Base-by-base conservation (phyloP, 164 flowering plant genomes). In the Umbilicus rupestris region DNA sequence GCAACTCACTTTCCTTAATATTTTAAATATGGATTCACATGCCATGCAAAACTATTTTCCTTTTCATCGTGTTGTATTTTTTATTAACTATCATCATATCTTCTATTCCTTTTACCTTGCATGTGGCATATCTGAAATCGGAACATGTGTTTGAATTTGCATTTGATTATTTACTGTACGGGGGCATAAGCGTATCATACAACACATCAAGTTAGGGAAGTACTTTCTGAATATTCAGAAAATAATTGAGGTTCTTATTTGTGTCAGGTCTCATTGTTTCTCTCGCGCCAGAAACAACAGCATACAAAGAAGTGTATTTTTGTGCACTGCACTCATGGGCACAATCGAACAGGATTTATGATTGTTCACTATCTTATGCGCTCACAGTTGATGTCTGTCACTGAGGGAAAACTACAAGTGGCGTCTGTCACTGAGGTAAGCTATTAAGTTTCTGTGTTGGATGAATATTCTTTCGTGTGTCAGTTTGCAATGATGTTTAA, bases 291-390 rank as follows among this genome's bases (percentile, higher is more conserved):
- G 63, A 88, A 82, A 70, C 59, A 24, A 52, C 31, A 52, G 7
- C 86, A 79, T 33, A 57, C 88, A 30, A 91, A 87, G 81, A 95
- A 84, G 74, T 81, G 76, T 76, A 76, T 88, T 75, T 82, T 95
- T 72, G 97, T 95, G 16, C 99, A 95, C 62, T 95, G 99, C 69
- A 95, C 99, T 7, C 99, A 92, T 78, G 99, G 99, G 64, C 96
- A 90, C 74, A 95, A 95, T 70, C 96, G 99, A 29, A 95, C 99
- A n/a, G 99, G 99, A 57, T 95, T 75, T 68, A 95, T 95, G 99
- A 90, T 90, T 22, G 74, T 85, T 70, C 89, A 95, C 72, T 92
- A 76, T 79, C 96, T 92, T 49, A 82, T 95, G 88, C 96, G 99
- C 10, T 78, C 92, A 8, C 74, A 60, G 39, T 66, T 81, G 39